These are phyloP conservation scores for Hymenotorrendiella dingleyae DNA, from an alignment of 2,329 filamentous ascomycete species.

Conservation along the genomic window DNA sequence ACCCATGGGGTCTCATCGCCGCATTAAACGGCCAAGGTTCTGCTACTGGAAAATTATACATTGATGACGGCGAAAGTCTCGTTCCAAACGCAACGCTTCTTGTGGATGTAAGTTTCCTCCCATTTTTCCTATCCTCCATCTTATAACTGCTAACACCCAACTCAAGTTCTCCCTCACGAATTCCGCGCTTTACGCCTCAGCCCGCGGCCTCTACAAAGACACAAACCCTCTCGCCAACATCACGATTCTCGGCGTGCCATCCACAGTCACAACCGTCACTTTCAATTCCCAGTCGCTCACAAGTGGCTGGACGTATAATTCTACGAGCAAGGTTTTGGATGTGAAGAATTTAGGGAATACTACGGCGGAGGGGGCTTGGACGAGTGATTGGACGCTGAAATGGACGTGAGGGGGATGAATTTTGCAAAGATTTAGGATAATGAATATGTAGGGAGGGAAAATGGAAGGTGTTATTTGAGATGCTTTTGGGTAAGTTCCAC, in stretches of 20 bases:
- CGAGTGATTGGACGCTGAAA: constrained; percentile 47
- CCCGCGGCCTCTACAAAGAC: constrained; percentile 49
- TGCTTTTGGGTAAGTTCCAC: no score
- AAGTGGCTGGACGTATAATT: constrained; percentile 43
- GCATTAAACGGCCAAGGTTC: constrained; percentile 56
- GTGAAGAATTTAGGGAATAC: constrained; percentile 43
- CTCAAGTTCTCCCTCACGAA: constrained; percentile 39
- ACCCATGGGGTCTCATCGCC: constrained; percentile 66
- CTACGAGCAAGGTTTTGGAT: constrained; percentile 40
- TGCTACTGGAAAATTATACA: constrained; percentile 63
- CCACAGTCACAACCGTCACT: constrained; percentile 38
- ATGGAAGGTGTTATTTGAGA: no score
- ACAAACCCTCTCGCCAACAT: constrained; percentile 54
- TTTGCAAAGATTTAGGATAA: no score
- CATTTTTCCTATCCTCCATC: background rate
- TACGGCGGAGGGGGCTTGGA: constrained; percentile 53
- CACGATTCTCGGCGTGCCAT: constrained; percentile 53
- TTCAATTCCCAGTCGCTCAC: constrained; percentile 45
- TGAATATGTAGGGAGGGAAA: no score
- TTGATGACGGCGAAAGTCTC: constrained; percentile 71
- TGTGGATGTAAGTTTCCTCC: constrained; percentile 34
- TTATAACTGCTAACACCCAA: background rate
- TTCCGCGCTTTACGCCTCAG: constrained; percentile 41
- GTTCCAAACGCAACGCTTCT: constrained; percentile 49
- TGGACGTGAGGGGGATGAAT: constrained; percentile 35